phyloP scores from a whole-genome alignment of 805 yeast species.

The Lachancea waltii region DNA sequence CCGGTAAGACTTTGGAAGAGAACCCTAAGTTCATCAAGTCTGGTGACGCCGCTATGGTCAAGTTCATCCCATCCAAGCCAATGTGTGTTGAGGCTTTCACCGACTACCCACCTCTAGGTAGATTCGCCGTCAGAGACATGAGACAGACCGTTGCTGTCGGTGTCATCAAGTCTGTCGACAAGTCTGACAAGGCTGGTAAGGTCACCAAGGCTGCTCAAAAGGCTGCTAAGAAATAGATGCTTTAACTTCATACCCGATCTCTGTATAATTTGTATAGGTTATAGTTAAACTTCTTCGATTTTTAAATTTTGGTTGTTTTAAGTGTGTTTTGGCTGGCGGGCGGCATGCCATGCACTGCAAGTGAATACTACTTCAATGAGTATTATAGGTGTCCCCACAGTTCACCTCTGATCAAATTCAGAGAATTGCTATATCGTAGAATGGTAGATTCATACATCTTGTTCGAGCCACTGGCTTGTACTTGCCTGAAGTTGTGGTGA shows the following conservation, averaged over 20 bases:
- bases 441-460: too few species aligned
- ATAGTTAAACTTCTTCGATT: conserved; percentile 5
- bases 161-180: conserved; percentile 93
- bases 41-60: conserved; percentile 94
- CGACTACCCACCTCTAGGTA: conserved; percentile 95
- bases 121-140: conserved; percentile 99
- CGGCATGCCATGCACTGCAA: too few species aligned
- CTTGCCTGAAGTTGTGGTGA: too few species aligned
- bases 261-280: conserved; percentile 3
- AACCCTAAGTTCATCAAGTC: conserved; percentile 90
- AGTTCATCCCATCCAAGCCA: conserved; percentile 82
- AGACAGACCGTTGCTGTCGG: conserved; percentile 99
- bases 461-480: too few species aligned
- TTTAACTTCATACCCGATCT: conserved; percentile 4
- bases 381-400: too few species aligned
- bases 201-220: conserved; percentile 86
- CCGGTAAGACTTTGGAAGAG: conserved; percentile 87
- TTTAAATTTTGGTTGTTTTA: too few species aligned
- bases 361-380: too few species aligned
- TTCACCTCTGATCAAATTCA: too few species aligned
- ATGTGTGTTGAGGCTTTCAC: conserved; percentile 92
- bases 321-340: too few species aligned
- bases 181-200: conserved; percentile 82
- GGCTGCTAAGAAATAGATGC: conserved; percentile 30
- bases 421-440: too few species aligned